phyloP scores from a whole-genome alignment of 371 early-diverging fungal species.

The Apophysomyces sp. region DNA sequence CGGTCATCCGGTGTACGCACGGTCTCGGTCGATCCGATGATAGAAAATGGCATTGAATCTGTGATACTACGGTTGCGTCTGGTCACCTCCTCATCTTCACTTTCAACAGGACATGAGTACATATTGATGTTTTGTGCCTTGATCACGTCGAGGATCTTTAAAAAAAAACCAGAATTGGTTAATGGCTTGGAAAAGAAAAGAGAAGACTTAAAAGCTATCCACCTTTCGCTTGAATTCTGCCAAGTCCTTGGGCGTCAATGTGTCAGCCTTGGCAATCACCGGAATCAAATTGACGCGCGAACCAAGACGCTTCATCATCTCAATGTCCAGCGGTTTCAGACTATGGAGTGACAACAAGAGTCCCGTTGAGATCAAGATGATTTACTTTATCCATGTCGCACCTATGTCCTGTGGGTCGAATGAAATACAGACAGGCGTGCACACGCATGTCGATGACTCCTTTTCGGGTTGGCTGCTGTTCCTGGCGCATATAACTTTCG shows the following conservation, averaged over 20 bases:
- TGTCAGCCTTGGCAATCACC: constrained; percentile 71
- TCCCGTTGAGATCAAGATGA: constrained; percentile 41
- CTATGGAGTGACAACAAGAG: constrained; percentile 50
- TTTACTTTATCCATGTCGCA: constrained; percentile 25
- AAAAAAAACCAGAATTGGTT: constrained; percentile 3
- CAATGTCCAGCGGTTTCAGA: constrained; percentile 89
- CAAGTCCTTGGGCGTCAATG: constrained; percentile 77
- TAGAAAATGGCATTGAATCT: constrained; percentile 91
- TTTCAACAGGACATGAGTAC: constrained; percentile 78
- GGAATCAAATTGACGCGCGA: constrained; percentile 88
- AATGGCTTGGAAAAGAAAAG: not conserved
- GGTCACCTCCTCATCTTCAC: constrained; percentile 81
- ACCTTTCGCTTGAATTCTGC: constrained; percentile 74
- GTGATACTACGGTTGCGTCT: constrained; percentile 77
- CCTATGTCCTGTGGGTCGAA: constrained; percentile 87
- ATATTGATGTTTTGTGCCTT: constrained; percentile 72
- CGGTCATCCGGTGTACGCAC: constrained; percentile 77
- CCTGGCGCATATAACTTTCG: constrained; percentile 82
- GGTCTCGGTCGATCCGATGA: constrained; percentile 88
- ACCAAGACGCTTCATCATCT: constrained; percentile 86
- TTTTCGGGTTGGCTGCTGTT: constrained; percentile 54
- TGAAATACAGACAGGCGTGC: constrained; percentile 94
- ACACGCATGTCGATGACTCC: constrained; percentile 69
- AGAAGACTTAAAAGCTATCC: constrained; percentile 13
- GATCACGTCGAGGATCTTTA: constrained; percentile 71